Conservation (phyloP, 108 stramenopile species). For the Halocafeteria seosinensis region DNA sequence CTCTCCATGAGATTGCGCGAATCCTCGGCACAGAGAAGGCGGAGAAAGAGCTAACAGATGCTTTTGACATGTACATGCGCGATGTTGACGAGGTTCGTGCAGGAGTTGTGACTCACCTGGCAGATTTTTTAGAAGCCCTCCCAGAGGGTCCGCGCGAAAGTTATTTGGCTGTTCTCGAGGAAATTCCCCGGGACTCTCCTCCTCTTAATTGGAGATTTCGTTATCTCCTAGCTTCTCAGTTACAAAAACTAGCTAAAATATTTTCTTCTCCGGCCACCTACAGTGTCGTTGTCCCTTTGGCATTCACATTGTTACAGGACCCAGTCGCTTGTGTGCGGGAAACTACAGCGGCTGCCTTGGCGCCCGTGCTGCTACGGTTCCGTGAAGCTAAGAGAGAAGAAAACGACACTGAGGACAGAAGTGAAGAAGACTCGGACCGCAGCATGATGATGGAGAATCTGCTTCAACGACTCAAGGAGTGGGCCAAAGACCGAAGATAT, state of each 20-base stretch:
- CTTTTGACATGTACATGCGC: conserved; percentile 62
- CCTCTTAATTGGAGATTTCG: background rate
- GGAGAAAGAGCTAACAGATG: conserved; percentile 49
- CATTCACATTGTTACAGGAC: background rate
- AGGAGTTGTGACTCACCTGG: conserved; percentile 60
- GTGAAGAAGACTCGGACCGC: too few species aligned
- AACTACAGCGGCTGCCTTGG: background rate
- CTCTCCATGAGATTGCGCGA: conserved; percentile 73
- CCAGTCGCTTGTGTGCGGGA: background rate
- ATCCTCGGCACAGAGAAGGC: conserved; percentile 51
- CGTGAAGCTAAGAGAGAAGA: too few species aligned
- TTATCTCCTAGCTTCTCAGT: background rate
- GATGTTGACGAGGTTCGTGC: conserved; percentile 76
- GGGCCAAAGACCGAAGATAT: too few species aligned
- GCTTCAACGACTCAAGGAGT: too few species aligned
- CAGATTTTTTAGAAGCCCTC: conserved; percentile 50
- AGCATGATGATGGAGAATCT: too few species aligned
- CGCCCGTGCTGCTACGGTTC: background rate
- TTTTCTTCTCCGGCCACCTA: background rate
- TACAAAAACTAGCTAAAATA: background rate
- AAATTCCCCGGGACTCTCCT: conserved; percentile 11
- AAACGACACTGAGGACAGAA: too few species aligned
- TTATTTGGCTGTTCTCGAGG: conserved; percentile 50
- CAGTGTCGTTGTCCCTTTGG: background rate
- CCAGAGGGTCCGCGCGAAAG: conserved; percentile 34